Percentiles rank a stretch among this genome's conserved stretches.
Conservation (phyloP, 2,329 filamentous ascomycete genomes). For the Diaporthe eres region DNA sequence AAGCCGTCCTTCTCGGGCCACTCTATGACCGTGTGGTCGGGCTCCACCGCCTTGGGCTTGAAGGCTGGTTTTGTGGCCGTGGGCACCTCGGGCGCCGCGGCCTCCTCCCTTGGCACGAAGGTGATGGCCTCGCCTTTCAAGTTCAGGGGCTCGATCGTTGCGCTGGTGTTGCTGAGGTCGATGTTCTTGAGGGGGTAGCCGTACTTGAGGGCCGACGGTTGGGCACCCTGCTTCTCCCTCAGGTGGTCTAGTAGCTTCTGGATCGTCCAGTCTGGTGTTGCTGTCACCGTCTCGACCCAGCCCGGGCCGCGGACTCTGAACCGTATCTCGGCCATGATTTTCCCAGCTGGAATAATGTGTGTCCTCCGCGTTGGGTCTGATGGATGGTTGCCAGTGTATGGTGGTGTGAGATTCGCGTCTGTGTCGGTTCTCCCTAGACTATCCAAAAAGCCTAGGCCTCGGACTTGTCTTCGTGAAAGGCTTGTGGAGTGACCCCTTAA, state of each 20-base stretch:
- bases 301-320: slow-evolving; percentile 82
- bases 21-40: slow-evolving; percentile 60
- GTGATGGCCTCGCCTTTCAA: slow-evolving; percentile 67
- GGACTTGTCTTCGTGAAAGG: background rate
- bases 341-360: background rate
- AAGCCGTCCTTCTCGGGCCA: slow-evolving; percentile 67
- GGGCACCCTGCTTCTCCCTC: slow-evolving; percentile 73
- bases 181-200: slow-evolving; percentile 85
- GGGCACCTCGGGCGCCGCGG: slow-evolving; percentile 37
- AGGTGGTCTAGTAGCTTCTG: slow-evolving; percentile 73
- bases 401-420: background rate
- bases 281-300: slow-evolving; percentile 78
- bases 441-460: background rate
- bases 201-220: slow-evolving; percentile 82
- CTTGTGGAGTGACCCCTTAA: background rate
- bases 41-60: slow-evolving; percentile 52
- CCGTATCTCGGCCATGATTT: slow-evolving; percentile 67
- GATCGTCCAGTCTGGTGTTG: slow-evolving; percentile 78
- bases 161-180: slow-evolving; percentile 65
- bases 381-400: background rate
- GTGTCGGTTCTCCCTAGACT: background rate
- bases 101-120: slow-evolving; percentile 59
- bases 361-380: background rate
- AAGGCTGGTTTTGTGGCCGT: slow-evolving; percentile 46
- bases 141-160: slow-evolving; percentile 63